Base-by-base conservation (phyloP, 1,139 yeast genomes). In the Taphrina populina region DNA sequence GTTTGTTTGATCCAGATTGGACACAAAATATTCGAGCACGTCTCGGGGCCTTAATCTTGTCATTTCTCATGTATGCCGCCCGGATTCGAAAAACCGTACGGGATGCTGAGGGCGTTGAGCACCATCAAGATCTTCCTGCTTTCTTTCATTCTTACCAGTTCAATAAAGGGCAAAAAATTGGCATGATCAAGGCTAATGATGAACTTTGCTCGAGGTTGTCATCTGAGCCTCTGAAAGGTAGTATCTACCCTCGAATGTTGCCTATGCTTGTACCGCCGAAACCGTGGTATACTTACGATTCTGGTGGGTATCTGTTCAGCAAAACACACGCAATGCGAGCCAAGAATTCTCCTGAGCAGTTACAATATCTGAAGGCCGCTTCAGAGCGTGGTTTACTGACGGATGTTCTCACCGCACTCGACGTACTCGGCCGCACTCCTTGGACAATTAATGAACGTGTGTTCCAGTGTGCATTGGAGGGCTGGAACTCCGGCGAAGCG, bases 251-350 rank as follows among this genome's bases (percentile, higher is more conserved):
- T 0, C 97, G 92, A 69, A 76, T 80, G 61, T 75, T 94, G 58
- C 99, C 99, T 11, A 94, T 94, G 98, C 74, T 94, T 59, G 85
- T 86, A 7, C 80, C 82, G 60, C 98, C 98, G 20, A 75, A 82
- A 57, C 88, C 88, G 4, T 92, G 99, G 98, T 77, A 80, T 0
- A 73, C 81, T 7, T 82, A 82, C 76, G 81, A 82, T 64, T 79
- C 79, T 55, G 98, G 98, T 60, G 97, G 96, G 0, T 88, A 87
- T 66, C 73, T 79, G 58, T 84, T 81, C 65, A 76, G 85, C 7
- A 80, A 78, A 57, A 76, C 79, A 13, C 71, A 76, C 4, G 72
- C 92, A 37, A 80, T 92, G 64, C 77, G 97, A 67, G 79, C 88
- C 26, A 85, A 80, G 66, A 92, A 87, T 63, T 82, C 95, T 0